phyloP scores from a whole-genome alignment of 495 filamentous ascomycete species.

The Massariosphaeria phaeospora region DNA sequence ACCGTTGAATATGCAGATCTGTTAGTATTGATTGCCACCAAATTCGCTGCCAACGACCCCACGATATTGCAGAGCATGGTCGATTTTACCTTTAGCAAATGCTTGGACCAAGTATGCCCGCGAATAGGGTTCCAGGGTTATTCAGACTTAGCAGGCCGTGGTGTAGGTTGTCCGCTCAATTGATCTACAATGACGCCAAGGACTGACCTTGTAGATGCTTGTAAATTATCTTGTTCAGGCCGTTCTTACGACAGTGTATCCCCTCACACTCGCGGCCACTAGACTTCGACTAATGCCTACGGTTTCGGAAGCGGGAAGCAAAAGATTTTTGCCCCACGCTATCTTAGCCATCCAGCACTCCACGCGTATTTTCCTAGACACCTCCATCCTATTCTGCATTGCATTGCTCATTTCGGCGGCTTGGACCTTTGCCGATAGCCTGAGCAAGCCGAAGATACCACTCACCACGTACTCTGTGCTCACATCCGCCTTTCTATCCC shows the following conservation, averaged over 20 bases:
- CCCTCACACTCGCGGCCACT: no score
- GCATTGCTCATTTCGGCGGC: neutral
- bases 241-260: neutral
- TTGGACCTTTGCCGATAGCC: neutral
- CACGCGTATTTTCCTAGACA: neutral
- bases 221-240: slow-evolving; percentile 1
- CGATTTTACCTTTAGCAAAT: neutral
- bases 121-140: neutral
- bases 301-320: neutral
- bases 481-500: neutral
- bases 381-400: neutral
- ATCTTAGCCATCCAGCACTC: neutral
- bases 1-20: neutral
- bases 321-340: neutral
- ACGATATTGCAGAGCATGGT: neutral
- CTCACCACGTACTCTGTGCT: neutral
- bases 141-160: slow-evolving; percentile 1
- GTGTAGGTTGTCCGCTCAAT: neutral
- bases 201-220: slow-evolving; percentile 1
- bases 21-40: neutral
- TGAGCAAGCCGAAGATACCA: neutral
- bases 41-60: neutral
- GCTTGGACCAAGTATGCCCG: neutral
- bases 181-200: neutral
- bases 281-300: no score